Evolutionary conservation across 2,329 filamentous ascomycete genomes (phyloP).

Genomic region (Claviceps purpurea): DNA sequence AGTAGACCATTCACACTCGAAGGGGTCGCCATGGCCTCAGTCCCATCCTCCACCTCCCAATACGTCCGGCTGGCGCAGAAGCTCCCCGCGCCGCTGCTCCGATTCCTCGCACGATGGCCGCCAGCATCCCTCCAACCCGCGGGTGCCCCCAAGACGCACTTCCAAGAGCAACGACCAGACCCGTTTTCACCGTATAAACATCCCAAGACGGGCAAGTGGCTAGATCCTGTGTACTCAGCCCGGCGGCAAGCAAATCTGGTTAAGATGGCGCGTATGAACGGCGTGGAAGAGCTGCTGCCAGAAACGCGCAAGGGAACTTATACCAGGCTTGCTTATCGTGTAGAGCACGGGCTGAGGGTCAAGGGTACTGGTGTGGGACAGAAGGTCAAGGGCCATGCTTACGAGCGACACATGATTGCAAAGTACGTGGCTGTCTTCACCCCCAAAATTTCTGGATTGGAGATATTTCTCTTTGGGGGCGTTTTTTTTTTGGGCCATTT

Average conservation of each 20-base stretch:
- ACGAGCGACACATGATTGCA: conserved; percentile 74
- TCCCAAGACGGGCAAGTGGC: conserved; percentile 67
- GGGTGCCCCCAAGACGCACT: conserved; percentile 31
- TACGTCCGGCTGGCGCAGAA: conserved; percentile 50
- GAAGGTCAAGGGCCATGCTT: conserved; percentile 86
- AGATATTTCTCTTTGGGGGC: background rate
- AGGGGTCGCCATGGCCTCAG: conserved; percentile 19
- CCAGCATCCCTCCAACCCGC: conserved; percentile 47
- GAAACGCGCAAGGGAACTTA: conserved; percentile 63
- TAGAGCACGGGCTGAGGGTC: conserved; percentile 69
- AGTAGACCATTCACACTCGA: background rate
- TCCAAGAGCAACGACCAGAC: conserved; percentile 49
- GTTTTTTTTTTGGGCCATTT: background rate
- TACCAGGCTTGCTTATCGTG: conserved; percentile 51
- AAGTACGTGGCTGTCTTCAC: conserved; percentile 35
- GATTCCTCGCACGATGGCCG: conserved; percentile 84
- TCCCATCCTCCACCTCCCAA: conserved; percentile 23
- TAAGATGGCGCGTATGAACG: conserved; percentile 66
- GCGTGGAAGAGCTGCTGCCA: conserved; percentile 70
- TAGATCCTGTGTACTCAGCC: conserved; percentile 69
- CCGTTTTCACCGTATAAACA: conserved; percentile 76
- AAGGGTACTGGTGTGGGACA: conserved; percentile 90
- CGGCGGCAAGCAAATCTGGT: conserved; percentile 83
- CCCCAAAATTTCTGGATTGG: too few relatives aligned
- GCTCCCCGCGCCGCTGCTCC: conserved; percentile 64